Percentiles rank a stretch among this genome's conserved stretches.
Evolutionary conservation across 2,329 filamentous ascomycete species (phyloP).

Genomic region (Colletotrichum sp.): DNA sequence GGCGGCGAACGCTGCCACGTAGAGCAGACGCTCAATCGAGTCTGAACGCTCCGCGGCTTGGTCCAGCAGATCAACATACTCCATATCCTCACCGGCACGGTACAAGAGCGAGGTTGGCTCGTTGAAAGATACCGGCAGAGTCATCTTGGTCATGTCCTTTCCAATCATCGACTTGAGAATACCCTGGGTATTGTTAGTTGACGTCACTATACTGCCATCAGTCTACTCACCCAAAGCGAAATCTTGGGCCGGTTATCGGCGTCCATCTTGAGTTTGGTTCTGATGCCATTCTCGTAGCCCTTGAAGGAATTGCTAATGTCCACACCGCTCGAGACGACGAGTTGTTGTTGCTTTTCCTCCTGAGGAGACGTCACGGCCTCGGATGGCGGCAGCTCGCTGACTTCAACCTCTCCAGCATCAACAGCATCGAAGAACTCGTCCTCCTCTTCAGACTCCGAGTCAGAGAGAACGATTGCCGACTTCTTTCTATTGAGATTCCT

Average conservation of each 20-base stretch:
- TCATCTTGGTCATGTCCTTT: slow-evolving; percentile 99
- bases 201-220: background rate
- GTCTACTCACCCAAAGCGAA: slow-evolving; percentile 82
- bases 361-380: slow-evolving; percentile 26
- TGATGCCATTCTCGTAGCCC: slow-evolving; percentile 90
- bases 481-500: slow-evolving; percentile 59
- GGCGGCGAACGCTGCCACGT: slow-evolving; percentile 93
- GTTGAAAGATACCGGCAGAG: slow-evolving; percentile 96
- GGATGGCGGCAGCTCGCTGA: slow-evolving; percentile 66
- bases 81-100: slow-evolving; percentile 96
- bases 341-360: slow-evolving; percentile 50
- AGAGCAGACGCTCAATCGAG: slow-evolving; percentile 89
- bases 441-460: slow-evolving; percentile 83
- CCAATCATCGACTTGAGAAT: slow-evolving; percentile 99
- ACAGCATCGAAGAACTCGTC: slow-evolving; percentile 95
- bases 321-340: slow-evolving; percentile 49
- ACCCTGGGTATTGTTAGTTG: slow-evolving; percentile 59
- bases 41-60: slow-evolving; percentile 84
- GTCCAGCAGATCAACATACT: slow-evolving; percentile 93
- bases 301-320: slow-evolving; percentile 81
- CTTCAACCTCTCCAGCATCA: slow-evolving; percentile 88
- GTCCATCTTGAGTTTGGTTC: slow-evolving; percentile 84
- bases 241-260: slow-evolving; percentile 93
- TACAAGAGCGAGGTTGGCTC: slow-evolving; percentile 96
- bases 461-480: slow-evolving; percentile 75